Percentiles rank a stretch among this genome's conserved stretches.
Evolutionary conservation across 148 eudicot genomes (phyloP).

Genomic region (Silene latifolia): DNA sequence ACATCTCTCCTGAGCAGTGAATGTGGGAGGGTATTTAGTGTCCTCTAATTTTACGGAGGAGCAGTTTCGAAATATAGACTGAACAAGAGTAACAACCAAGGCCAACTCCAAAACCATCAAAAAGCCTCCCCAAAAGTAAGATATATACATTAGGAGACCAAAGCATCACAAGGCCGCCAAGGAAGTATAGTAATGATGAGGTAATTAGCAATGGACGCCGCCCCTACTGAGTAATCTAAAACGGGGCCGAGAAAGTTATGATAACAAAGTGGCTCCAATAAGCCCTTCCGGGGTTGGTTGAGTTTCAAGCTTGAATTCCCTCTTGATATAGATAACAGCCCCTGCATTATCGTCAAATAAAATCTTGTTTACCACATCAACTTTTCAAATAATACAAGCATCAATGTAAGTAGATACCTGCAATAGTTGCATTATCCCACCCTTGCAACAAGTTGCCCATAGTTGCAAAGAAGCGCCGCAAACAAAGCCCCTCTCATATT

Average conservation of each 20-base stretch:
- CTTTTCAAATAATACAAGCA: neutral
- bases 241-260: constrained; percentile 84
- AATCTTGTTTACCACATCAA: neutral
- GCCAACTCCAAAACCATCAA: too few species aligned
- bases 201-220: constrained; percentile 75
- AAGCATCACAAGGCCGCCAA: constrained; percentile 35
- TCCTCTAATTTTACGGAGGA: too few species aligned
- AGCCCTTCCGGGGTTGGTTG: constrained; percentile 80
- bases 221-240: constrained; percentile 59
- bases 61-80: too few species aligned
- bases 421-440: constrained; percentile 95
- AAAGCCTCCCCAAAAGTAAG: too few species aligned
- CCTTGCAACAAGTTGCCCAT: constrained; percentile 93
- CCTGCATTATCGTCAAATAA: constrained; percentile 42
- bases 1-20: too few species aligned
- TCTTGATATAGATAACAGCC: constrained; percentile 71
- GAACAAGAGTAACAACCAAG: too few species aligned
- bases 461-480: constrained; percentile 76
- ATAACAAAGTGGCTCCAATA: constrained; percentile 82
- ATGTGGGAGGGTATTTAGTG: too few species aligned
- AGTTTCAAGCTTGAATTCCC: constrained; percentile 57
- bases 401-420: constrained; percentile 42
- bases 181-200: constrained; percentile 61
- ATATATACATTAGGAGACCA: too few species aligned
- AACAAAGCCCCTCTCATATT: too few species aligned